Conservation (phyloP, 805 yeast species). For the Candida hungchunana region DNA sequence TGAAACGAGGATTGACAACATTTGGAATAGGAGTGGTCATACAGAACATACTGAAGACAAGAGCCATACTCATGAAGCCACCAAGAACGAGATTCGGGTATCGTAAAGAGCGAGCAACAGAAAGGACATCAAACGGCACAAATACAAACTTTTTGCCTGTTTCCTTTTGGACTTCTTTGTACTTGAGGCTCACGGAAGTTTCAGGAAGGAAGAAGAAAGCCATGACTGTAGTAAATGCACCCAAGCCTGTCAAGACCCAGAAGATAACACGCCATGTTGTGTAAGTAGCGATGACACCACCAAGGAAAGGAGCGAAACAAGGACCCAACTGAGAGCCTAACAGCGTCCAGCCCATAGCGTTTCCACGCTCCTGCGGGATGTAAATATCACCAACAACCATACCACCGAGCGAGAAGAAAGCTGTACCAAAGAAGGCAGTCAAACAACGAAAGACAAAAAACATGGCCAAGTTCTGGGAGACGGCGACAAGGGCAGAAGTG, state of each 20-base stretch:
- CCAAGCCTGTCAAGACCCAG: conserved; percentile 44
- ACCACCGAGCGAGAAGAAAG: conserved; percentile 52
- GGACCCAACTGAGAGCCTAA: conserved; percentile 53
- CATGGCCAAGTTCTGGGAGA: conserved; percentile 49
- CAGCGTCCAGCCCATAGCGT: conserved; percentile 44
- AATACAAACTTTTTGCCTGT: conserved; percentile 36
- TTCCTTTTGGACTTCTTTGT: conserved; percentile 17
- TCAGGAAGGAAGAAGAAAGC: conserved; percentile 43
- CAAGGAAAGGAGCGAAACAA: conserved; percentile 48
- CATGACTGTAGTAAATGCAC: conserved; percentile 31
- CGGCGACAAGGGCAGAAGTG: conserved; percentile 36
- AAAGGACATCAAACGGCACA: conserved; percentile 39
- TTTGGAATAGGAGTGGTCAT: conserved; percentile 52
- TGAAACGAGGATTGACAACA: conserved; percentile 52
- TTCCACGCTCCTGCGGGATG: conserved; percentile 47
- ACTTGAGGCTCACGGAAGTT: conserved; percentile 27
- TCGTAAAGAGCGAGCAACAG: conserved; percentile 36
- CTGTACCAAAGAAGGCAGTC: conserved; percentile 51
- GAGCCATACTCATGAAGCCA: conserved; percentile 37
- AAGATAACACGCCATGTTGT: conserved; percentile 52
- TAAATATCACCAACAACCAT: conserved; percentile 47
- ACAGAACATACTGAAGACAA: conserved; percentile 47
- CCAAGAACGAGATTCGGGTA: conserved; percentile 42
- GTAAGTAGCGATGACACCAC: conserved; percentile 49
- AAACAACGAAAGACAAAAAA: conserved; percentile 47